Conservation (phyloP, 192 early-diverging fungal genomes). For the Umbelopsis sp. region DNA sequence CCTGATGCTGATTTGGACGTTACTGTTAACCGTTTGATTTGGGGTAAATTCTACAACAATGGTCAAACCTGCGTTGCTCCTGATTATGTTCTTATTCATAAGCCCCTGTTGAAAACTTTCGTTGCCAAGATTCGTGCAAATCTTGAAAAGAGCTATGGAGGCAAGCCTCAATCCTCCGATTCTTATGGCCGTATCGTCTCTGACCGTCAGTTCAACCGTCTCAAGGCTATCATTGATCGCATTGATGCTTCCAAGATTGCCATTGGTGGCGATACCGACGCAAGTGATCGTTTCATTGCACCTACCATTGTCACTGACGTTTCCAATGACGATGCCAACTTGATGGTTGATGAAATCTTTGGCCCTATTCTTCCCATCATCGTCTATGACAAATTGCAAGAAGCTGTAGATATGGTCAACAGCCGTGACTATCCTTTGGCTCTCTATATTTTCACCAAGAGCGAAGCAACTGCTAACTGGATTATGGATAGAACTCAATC, state of each 20-base stretch:
- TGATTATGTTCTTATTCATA: conserved; percentile 80
- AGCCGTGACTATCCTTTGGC: conserved; percentile 26
- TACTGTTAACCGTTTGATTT: conserved; percentile 72
- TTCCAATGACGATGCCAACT: background rate
- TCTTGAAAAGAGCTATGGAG: conserved; percentile 47
- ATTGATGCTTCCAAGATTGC: conserved; percentile 31
- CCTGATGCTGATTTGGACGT: conserved; percentile 58
- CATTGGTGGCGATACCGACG: conserved; percentile 50
- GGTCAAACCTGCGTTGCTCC: conserved; percentile 91
- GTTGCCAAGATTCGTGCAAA: conserved; percentile 53
- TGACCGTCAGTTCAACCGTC: conserved; percentile 67
- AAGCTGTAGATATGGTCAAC: conserved; percentile 37
- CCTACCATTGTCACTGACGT: conserved; percentile 63
- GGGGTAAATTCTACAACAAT: conserved; percentile 79
- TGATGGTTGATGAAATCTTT: conserved; percentile 71
- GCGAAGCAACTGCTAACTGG: conserved; percentile 17
- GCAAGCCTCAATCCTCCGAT: conserved; percentile 44
- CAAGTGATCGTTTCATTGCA: conserved; percentile 47
- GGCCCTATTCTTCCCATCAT: conserved; percentile 66
- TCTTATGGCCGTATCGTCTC: conserved; percentile 77
- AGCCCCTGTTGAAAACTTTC: conserved; percentile 58
- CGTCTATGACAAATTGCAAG: conserved; percentile 30
- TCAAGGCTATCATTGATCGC: conserved; percentile 54
- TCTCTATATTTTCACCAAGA: conserved; percentile 34
- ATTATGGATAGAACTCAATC: conserved; percentile 54